Percentiles rank a stretch among this genome's conserved stretches.
Evolutionary conservation across 495 filamentous ascomycete species (phyloP).

Genomic region (Penicillium dipodomyicola): DNA sequence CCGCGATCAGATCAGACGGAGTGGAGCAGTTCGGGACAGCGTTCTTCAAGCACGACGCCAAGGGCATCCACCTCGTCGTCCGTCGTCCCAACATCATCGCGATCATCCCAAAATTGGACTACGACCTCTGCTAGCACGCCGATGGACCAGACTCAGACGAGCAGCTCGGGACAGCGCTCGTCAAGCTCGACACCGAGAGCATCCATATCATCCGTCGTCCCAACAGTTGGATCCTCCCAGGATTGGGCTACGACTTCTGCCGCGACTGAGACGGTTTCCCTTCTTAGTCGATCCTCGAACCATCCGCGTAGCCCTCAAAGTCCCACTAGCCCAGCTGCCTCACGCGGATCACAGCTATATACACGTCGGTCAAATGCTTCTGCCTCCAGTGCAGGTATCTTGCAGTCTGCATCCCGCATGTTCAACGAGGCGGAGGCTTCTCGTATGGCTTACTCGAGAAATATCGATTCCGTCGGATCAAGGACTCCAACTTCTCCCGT

Average conservation of each 20-base stretch:
- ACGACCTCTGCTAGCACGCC: background rate
- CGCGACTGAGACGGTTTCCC: background rate
- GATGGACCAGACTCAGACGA: background rate
- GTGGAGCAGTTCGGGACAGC: background rate
- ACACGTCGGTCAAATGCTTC: constrained; percentile 9
- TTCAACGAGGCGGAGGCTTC: background rate
- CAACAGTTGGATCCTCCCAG: constrained; percentile 14
- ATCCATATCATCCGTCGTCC: background rate
- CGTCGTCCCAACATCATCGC: background rate
- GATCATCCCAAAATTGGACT: background rate
- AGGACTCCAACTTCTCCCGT: background rate
- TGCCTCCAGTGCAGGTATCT: background rate
- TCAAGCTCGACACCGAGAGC: background rate
- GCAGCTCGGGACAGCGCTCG: background rate
- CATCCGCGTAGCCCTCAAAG: background rate
- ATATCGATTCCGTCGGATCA: background rate
- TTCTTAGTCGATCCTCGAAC: constrained; percentile 1
- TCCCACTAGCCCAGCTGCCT: background rate
- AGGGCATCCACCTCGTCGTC: constrained; percentile 3
- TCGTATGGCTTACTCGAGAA: background rate
- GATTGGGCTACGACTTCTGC: constrained; percentile 15
- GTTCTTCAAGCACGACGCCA: background rate
- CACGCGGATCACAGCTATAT: background rate
- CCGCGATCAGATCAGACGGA: background rate
- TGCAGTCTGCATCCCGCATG: background rate